Base-by-base conservation (phyloP, 352 stramenopile species). In the Phytophthora kernoviae region DNA sequence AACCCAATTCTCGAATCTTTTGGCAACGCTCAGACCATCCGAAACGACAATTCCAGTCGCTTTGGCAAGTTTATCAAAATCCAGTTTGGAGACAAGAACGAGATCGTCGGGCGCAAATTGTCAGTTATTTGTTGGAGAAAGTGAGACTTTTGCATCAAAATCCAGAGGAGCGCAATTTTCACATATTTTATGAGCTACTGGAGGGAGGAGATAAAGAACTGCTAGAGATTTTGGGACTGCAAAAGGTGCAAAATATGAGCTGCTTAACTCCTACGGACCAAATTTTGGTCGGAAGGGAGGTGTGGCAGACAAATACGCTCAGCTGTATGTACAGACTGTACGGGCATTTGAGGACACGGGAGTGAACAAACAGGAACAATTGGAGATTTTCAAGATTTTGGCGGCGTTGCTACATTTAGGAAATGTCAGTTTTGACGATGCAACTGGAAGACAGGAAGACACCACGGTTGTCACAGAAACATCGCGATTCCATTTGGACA, bases 1-100 rank as follows among this genome's bases (percentile, higher is more conserved):
- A 99, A 99, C 60, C 96, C 96, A 24, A 98, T 99, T 58, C 73
- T 99, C 15, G 96, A 99, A 73, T 96, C 88, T 22, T 99, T 99
- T 73, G 96, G 96, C 33, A 99, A 99, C 62, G 96, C 96, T 1
- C 88, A 96, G 57, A 99, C 96, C 2, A 93, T 98, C 27, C 77
- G 96, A 32, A 99, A 99, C 68, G 96, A 99, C 73, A 99, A 99
- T 73, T 97, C 77, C 12, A 95, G 77, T 75, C 86, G 95, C 41
- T 98, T 98, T 69, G 95, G 95, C 53, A 98, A 98, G 70, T 98
- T 97, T 58, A 98, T 98, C 72, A 94, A 98, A 50, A 91, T 98
- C 63, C 81, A 97, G 54, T 98, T 98, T 54, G 73, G 75, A 34
- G 49, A 63, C 2, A 58, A 77, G 11, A 87, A 90, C 53, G 69